A percentile compares a stretch with the other conserved stretches of the same genome.
Conservation (phyloP, 2,329 filamentous ascomycete species). For the Malbranchea cinnamomea region DNA sequence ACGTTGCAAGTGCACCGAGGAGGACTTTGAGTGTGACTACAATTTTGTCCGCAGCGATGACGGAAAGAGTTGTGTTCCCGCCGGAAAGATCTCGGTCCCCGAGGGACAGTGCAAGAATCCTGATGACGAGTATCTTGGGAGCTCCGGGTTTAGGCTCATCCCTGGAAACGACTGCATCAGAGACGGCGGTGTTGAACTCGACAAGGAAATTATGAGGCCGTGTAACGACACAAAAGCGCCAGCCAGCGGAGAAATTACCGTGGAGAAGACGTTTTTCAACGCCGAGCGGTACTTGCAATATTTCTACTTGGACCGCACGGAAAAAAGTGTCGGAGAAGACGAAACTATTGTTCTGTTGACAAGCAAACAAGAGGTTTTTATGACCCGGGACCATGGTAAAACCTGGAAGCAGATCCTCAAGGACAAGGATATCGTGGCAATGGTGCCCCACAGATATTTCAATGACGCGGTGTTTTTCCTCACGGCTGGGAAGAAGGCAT, state of each 20-base stretch:
- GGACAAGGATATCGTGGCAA: conserved; percentile 51
- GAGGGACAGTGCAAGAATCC: conserved; percentile 58
- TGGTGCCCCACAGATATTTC: conserved; percentile 66
- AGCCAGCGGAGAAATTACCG: conserved; percentile 50
- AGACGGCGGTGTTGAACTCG: conserved; percentile 47
- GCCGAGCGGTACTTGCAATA: conserved; percentile 41
- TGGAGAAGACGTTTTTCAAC: conserved; percentile 47
- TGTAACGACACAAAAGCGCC: conserved; percentile 51
- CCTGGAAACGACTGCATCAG: conserved; percentile 63
- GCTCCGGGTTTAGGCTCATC: conserved; percentile 83
- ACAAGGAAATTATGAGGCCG: conserved; percentile 56
- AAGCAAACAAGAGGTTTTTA: conserved; percentile 46
- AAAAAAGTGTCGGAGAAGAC: conserved; percentile 47
- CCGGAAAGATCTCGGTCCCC: conserved; percentile 48
- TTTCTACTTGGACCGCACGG: conserved; percentile 67
- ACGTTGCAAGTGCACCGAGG: conserved; percentile 64
- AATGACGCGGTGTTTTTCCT: conserved; percentile 81
- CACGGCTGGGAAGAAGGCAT: conserved; percentile 51
- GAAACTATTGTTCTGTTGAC: conserved; percentile 58
- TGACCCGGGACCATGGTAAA: conserved; percentile 79
- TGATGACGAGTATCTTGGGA: conserved; percentile 63
- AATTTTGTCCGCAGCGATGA: conserved; percentile 62
- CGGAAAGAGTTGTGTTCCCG: conserved; percentile 52
- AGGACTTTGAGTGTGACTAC: conserved; percentile 93
- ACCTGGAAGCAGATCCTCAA: conserved; percentile 60